phyloP scores from a whole-genome alignment of 805 yeast species.

The Ogataea angusta region DNA sequence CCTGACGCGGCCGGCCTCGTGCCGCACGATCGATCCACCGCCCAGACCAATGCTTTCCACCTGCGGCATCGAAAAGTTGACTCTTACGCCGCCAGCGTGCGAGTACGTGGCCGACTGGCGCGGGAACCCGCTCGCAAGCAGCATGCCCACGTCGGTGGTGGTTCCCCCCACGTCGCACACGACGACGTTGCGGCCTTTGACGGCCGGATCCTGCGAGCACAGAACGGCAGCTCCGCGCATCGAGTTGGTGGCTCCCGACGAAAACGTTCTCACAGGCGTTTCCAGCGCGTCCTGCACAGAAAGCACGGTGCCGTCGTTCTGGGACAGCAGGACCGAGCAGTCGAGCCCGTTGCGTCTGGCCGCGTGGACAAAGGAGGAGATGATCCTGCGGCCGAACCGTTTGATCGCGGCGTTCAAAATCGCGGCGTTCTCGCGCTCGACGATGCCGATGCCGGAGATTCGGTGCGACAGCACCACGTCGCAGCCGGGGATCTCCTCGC shows the following conservation, averaged over 20 bases:
- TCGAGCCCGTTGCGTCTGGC: conserved; percentile 3
- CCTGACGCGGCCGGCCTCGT: conserved; percentile 1
- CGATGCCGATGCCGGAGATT: conserved; percentile 5
- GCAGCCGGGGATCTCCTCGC: conserved; percentile 4
- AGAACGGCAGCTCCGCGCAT: conserved; percentile 10
- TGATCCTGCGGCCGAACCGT: conserved; percentile 5
- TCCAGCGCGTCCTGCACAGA: conserved; percentile 7
- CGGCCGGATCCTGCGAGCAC: conserved; percentile 6
- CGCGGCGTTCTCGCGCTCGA: conserved; percentile 9
- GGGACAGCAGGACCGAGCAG: conserved; percentile 5
- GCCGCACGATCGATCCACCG: conserved; percentile 7
- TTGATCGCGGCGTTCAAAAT: conserved; percentile 8
- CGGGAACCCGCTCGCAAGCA: conserved; percentile 6
- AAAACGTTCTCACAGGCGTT: conserved; percentile 6
- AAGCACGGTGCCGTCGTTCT: conserved; percentile 8
- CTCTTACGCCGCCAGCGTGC: conserved; percentile 7
- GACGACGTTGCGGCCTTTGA: conserved; percentile 3
- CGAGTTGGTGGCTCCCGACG: conserved; percentile 9
- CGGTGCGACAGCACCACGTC: conserved; percentile 7
- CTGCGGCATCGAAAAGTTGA: conserved; percentile 9
- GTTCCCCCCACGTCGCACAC: conserved; percentile 11
- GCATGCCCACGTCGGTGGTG: conserved; percentile 8
- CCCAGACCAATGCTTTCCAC: conserved; percentile 8
- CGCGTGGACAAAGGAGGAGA: conserved; percentile 4
- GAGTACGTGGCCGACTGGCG: conserved; percentile 10